Evolutionary conservation across 768 basidiomycete species (phyloP), one percentile per base, ranked within the genome.

Genomic region (Leccinellum luteum): DNA sequence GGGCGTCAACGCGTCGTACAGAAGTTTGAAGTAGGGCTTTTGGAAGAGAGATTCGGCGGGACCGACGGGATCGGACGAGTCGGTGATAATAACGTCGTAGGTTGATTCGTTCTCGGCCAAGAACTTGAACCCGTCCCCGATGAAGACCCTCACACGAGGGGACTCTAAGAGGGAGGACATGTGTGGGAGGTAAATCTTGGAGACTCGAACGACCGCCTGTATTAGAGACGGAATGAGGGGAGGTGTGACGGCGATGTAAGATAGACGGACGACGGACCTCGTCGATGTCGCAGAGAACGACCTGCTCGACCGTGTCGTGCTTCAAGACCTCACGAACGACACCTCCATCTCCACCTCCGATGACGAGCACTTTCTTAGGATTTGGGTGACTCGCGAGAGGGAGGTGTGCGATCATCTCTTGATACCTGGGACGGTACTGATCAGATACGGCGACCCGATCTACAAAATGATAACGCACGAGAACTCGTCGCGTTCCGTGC

Each of bases 41-140:
- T 98, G 84, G 83, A 99, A 98, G 62, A 98, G 89, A 23, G 90
- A 83, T 47, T 86, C 89, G 47, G 96, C 96, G 44, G 96, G 96
- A 44, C 96, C 96, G 55, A 98, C 93, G 38, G 96, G 96, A 74
- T 98, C 96, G 21, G 94, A 97, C 19, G 95, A 98, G 74, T 99
- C 96, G 60, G 96, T 99, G 77, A 99, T 91, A 78, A 99, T 98
- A 59, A 91, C 92, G 70, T 99, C 96, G 85, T 96, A 97, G 51
- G 85, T 85, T 50, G 85, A 78, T 64, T 88, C 83, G 75, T 96
- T 89, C 51, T 93, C 89, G 13, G 86, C 85, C 49, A 99, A 85
- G 81, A 95, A 98, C 73, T 94, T 91, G 86, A 98, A 97, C 47
- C 96, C 96, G 64, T 98, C 95, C 48, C 95, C 96, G 66, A 98